Base-by-base conservation (phyloP, 2,329 filamentous ascomycete genomes). In the Berkeleyomyces rouxiae region DNA sequence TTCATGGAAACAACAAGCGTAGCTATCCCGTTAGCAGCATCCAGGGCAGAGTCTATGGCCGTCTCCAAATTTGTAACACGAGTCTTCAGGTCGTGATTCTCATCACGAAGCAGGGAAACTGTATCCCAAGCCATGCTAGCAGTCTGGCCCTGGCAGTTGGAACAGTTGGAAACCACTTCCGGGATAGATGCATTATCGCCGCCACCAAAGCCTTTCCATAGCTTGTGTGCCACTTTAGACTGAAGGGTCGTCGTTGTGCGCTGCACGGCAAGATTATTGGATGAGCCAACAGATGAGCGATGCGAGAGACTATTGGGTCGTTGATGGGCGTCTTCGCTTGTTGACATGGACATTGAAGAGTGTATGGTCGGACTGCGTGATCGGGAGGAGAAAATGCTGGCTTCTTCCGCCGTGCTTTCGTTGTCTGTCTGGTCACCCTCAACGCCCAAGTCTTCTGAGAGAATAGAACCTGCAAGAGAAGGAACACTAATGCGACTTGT, bases 81-180 rank as follows among this genome's bases (percentile, higher is more conserved):
- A 46, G 77, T 74, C 73, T 86, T 86, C 59, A 86, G 70, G 7
- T 77, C 77, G 68, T 75, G 78, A 67, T 86, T 86, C 74, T 86
- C 84, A 57, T 82, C 79, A 46, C 81, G 75, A 64, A 86, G 71
- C 57, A 84, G 66, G 61, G 78, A 77, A n/a, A 84, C 82, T 3
- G 83, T 84, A 68, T 85, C 78, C 83, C 83, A 86, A 3, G 83
- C 83, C 44, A 82, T 75, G 66, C 80, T 82, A 10, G 79, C 75
- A 61, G 81, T 79, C 67, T 79, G 77, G 10, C 83, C 82, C 61
- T 76, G 71, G 70, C 83, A 85, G 67, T 84, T 85, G 42, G 71
- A 67, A 67, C 82, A 85, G 68, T 70, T 70, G 33, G 65, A 62
- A 7, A 65, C 62, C 5, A 66, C 61, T 16, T 66, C 65, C 4